These are phyloP conservation scores for Globisporangium spiculum DNA, from an alignment of 352 stramenopile species.

Conservation along the genomic window DNA sequence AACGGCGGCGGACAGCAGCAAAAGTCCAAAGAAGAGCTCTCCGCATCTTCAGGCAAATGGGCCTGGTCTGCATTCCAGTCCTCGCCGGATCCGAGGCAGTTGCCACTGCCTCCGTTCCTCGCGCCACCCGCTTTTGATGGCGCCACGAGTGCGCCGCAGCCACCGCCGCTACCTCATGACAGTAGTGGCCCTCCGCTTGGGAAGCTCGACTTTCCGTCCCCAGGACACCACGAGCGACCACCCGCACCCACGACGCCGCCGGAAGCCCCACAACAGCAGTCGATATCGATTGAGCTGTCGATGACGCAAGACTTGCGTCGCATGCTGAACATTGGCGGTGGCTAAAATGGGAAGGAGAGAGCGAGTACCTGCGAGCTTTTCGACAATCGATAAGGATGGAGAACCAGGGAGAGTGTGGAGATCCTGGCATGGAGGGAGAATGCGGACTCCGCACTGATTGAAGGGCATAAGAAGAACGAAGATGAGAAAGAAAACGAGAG, in stretches of 20 bases:
- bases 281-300: conserved; percentile 61
- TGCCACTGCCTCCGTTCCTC: conserved; percentile 76
- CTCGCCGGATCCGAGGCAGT: conserved; percentile 64
- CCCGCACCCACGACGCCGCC: conserved; percentile 36
- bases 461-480: not conserved
- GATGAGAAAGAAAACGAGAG: not conserved
- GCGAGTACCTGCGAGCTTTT: not conserved
- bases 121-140: conserved; percentile 16
- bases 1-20: conserved; percentile 16
- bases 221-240: conserved; percentile 14
- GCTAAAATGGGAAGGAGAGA: conserved; percentile 14
- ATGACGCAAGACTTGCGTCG: conserved; percentile 79
- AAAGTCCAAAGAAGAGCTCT: conserved; percentile 54
- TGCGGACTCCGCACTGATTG: not conserved
- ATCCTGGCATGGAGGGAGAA: not conserved
- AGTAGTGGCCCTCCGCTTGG: conserved; percentile 22
- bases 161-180: conserved; percentile 21
- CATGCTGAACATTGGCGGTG: conserved; percentile 77
- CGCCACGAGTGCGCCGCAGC: conserved; percentile 21
- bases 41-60: conserved; percentile 58
- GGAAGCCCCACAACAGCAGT: conserved; percentile 5
- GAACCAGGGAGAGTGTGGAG: not conserved
- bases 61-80: conserved; percentile 84
- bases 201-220: conserved; percentile 6
- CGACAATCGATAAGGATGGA: not conserved